Conservation (phyloP, 2,329 filamentous ascomycete species). For the Dothidotthia symphoricarpi region DNA sequence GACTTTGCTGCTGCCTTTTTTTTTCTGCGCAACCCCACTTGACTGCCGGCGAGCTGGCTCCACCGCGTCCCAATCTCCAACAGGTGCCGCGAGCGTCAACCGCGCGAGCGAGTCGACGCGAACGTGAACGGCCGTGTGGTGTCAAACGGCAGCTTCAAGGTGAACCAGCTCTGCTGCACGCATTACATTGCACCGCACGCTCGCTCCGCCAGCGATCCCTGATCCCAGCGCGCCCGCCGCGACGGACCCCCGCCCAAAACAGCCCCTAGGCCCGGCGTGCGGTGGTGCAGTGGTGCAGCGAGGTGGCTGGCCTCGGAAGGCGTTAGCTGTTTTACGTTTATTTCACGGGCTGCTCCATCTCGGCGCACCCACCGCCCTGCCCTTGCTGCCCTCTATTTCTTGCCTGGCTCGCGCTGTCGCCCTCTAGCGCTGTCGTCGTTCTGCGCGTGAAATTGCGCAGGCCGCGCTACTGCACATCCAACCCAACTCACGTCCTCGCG, state of each 20-base stretch:
- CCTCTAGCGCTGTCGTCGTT: background rate
- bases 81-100: no score
- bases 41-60: background rate
- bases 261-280: slow-evolving; percentile 31
- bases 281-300: slow-evolving; percentile 21
- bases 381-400: slow-evolving; percentile 7
- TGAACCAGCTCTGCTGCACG: background rate
- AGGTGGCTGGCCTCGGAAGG: slow-evolving; percentile 31
- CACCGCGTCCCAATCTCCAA: no score
- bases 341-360: slow-evolving; percentile 38
- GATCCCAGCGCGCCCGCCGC: slow-evolving; percentile 28
- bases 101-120: no score
- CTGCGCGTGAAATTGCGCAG: slow-evolving; percentile 40
- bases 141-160: no score
- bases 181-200: slow-evolving; percentile 7
- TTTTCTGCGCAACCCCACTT: background rate
- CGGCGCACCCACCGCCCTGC: slow-evolving; percentile 22
- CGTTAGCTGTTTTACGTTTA: slow-evolving; percentile 42
- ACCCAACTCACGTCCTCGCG: slow-evolving; percentile 30
- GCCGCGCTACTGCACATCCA: slow-evolving; percentile 39
- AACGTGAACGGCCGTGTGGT: no score
- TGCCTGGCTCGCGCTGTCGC: slow-evolving; percentile 3
- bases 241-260: slow-evolving; percentile 28
- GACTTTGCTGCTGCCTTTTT: background rate
- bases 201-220: slow-evolving; percentile 23